A percentile compares a stretch with the other conserved stretches of the same genome.
These are phyloP conservation scores for Hagleromyces aurorensis DNA, from an alignment of 805 yeast genomes.

Conservation along the genomic window DNA sequence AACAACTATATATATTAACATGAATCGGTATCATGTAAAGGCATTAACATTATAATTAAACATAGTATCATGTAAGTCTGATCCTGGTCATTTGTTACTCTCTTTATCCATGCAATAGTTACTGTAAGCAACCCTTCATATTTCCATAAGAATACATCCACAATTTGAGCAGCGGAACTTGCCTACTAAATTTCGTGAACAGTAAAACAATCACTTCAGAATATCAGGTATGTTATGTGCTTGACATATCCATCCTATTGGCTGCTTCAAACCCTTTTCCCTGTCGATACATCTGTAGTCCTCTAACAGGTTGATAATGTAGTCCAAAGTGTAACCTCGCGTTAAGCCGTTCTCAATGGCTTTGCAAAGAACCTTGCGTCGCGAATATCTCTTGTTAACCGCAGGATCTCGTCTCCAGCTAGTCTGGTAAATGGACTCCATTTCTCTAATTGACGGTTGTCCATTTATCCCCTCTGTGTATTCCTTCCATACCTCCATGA, in stretches of 20 bases:
- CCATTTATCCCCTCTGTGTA: conserved; percentile 44
- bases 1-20: too few relatives aligned
- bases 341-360: conserved; percentile 45
- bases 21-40: too few relatives aligned
- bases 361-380: conserved; percentile 46
- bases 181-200: too few relatives aligned
- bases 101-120: too few relatives aligned
- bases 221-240: conserved; percentile 32
- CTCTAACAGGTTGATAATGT: conserved; percentile 41
- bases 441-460: conserved; percentile 43
- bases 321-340: conserved; percentile 38
- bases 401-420: conserved; percentile 52
- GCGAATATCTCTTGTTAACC: conserved; percentile 43
- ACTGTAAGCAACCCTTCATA: too few relatives aligned
- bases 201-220: conserved; percentile 13
- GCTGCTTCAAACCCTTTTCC: conserved; percentile 36
- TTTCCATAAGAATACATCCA: too few relatives aligned
- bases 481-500: conserved; percentile 50
- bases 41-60: too few relatives aligned
- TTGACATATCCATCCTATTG: conserved; percentile 39
- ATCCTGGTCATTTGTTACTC: too few relatives aligned
- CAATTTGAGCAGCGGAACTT: too few relatives aligned
- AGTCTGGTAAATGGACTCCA: conserved; percentile 43
- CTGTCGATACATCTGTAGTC: conserved; percentile 36
- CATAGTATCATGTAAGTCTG: too few relatives aligned